Evolutionary conservation across 1,139 yeast species (phyloP), one percentile per base, ranked within the genome.

Genomic region (Tardiomyces depauwii): DNA sequence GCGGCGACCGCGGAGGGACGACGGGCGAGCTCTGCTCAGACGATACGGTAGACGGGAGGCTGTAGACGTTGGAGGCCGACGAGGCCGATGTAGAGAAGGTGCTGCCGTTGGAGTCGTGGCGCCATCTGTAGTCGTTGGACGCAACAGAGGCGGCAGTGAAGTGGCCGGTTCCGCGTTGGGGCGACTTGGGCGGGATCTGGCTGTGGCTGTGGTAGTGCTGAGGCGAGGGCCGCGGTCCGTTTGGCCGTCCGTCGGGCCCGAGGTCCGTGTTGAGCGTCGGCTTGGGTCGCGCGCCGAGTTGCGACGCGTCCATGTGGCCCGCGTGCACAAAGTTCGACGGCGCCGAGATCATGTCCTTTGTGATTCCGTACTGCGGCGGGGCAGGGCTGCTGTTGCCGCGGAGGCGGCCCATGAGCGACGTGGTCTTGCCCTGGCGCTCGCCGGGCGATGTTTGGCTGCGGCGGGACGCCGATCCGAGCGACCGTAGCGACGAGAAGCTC

Each of bases 271-370:
- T 10, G 19, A 14, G 39, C 3, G 19, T 36, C 13, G n/a, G 21
- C n/a, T 13, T 6, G 11, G 39, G 19, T 3, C 18, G 18, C 3
- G 19, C 39, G 21, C 18, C 39, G 19, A 14, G 11, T 6, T n/a
- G 10, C 19, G n/a, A 10, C 19, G 51, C 49, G 40, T 57, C 61
- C 25, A 57, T 45, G 44, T 58, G 61, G 12, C 48, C 49, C n/a
- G 53, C 42, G 41, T 58, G 61, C 11, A 57, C 55, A 48, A 58
- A 57, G 42, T 58, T 58, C 19, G 56, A 44, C 11, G 62, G 62
- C 14, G 47, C 44, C 5, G 60, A 55, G 40, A 58, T 58, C 44
- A 45, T 39, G 25, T 30, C 43, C 39, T 28, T 28, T 6, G 39
- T 16, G 21, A 16, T 36, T 18, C 3, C 4, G n/a, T 10, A 3